These are phyloP conservation scores for Rhododendron kiyosumense DNA, from an alignment of 148 eudicot genomes.

Conservation along the genomic window DNA sequence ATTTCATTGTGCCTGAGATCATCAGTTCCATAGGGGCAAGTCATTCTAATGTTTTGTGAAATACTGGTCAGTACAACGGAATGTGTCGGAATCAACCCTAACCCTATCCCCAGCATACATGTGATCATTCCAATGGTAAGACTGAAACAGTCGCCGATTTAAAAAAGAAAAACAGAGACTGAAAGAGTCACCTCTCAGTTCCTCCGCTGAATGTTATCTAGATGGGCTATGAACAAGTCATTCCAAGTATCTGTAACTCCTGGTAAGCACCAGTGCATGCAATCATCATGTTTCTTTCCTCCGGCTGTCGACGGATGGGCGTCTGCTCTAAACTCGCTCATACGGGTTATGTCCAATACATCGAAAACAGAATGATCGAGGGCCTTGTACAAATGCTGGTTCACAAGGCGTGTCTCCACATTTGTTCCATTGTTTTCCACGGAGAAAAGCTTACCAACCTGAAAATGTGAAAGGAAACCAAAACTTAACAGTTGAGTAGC, in stretches of 20 bases:
- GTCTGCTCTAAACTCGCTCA: conserved; percentile 94
- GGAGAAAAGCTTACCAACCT: conserved; percentile 72
- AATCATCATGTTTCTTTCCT: conserved; percentile 95
- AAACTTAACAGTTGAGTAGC: neutral
- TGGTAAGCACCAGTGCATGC: conserved; percentile 99
- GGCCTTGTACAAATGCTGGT: conserved; percentile 60
- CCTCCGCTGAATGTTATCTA: conserved; percentile 27
- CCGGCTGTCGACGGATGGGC: conserved; percentile 91
- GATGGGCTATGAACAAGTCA: conserved; percentile 62
- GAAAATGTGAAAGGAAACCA: conserved; percentile 4
- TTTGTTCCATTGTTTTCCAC: conserved; percentile 73
- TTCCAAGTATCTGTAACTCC: conserved; percentile 97
- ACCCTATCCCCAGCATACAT: neutral
- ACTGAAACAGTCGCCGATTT: neutral
- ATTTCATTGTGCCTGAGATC: neutral
- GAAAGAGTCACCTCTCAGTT: conserved; percentile 12
- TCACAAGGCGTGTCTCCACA: conserved; percentile 77
- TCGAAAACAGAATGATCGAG: conserved; percentile 50
- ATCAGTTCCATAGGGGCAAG: neutral
- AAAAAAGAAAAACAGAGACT: too few species aligned
- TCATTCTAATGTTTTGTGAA: neutral
- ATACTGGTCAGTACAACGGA: neutral
- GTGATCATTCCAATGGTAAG: neutral
- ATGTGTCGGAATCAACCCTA: neutral
- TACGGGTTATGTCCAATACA: conserved; percentile 62